These are phyloP conservation scores for Colletotrichum graminicola DNA, from an alignment of 2,329 filamentous ascomycete genomes.

Conservation along the genomic window DNA sequence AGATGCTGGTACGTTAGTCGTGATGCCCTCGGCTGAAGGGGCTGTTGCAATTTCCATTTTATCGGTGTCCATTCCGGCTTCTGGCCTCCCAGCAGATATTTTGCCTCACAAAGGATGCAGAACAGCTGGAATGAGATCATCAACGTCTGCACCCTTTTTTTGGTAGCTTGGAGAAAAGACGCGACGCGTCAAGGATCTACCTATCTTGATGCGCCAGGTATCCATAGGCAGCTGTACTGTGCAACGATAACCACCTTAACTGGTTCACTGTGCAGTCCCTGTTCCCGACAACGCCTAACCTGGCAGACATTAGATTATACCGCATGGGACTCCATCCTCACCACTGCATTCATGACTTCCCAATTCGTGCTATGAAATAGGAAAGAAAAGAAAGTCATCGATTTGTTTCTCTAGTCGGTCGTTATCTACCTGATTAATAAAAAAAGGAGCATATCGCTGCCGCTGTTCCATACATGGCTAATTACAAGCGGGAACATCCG, in stretches of 20 bases:
- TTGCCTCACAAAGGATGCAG: neutral
- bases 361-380: neutral
- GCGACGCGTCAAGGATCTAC: constrained; percentile 4
- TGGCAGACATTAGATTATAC: neutral
- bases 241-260: neutral
- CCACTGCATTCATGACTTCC: neutral
- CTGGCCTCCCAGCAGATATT: neutral
- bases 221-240: neutral
- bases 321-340: no score
- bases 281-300: neutral
- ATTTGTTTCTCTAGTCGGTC: neutral
- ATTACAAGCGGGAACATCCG: neutral
- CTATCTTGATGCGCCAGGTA: neutral
- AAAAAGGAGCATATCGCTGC: neutral
- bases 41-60: neutral
- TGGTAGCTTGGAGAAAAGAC: neutral
- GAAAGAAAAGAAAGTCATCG: neutral
- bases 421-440: neutral
- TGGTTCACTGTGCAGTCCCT: neutral
- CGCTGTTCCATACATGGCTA: neutral
- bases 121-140: neutral
- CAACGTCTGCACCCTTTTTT: neutral
- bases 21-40: neutral
- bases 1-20: neutral
- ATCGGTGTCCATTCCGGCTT: neutral